These are phyloP conservation scores for Teratosphaeria zuluensis DNA, from an alignment of 2,329 filamentous ascomycete genomes.

Conservation along the genomic window DNA sequence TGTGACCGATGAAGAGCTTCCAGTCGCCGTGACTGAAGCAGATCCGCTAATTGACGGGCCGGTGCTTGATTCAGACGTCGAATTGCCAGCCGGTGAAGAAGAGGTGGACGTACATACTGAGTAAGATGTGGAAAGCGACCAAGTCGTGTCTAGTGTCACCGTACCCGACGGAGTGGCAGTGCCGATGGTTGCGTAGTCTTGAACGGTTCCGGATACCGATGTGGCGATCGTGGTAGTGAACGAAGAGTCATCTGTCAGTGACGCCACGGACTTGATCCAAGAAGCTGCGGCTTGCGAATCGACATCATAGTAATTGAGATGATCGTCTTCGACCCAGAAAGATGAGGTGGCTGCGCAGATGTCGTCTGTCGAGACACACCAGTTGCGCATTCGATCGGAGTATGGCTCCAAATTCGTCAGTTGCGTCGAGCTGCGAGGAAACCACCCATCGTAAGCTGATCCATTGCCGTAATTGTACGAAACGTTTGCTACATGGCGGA, in stretches of 20 bases:
- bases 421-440: slow-evolving; percentile 7
- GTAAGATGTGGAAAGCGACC: slow-evolving; percentile 1
- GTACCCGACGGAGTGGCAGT: slow-evolving; percentile 8
- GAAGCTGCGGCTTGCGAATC: slow-evolving; percentile 16
- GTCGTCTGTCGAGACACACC: slow-evolving; percentile 31
- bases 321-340: slow-evolving; percentile 22
- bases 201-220: slow-evolving; percentile 5
- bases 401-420: slow-evolving; percentile 7
- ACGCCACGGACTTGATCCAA: slow-evolving; percentile 18
- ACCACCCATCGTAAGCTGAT: slow-evolving; percentile 8
- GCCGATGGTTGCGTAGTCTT: slow-evolving; percentile 8
- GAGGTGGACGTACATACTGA: not conserved
- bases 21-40: not conserved
- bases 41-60: not conserved
- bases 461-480: slow-evolving; percentile 13
- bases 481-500: slow-evolving; percentile 10
- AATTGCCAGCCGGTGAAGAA: not conserved
- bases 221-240: slow-evolving; percentile 6
- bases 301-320: slow-evolving; percentile 31
- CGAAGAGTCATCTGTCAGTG: slow-evolving; percentile 3
- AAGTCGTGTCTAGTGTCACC: slow-evolving; percentile 6
- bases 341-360: slow-evolving; percentile 27
- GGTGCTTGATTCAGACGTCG: not conserved
- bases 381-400: slow-evolving; percentile 14
- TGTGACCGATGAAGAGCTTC: not conserved